These are phyloP conservation scores for Gaeumannomyces tritici DNA, from an alignment of 2,329 filamentous ascomycete genomes.

Conservation along the genomic window DNA sequence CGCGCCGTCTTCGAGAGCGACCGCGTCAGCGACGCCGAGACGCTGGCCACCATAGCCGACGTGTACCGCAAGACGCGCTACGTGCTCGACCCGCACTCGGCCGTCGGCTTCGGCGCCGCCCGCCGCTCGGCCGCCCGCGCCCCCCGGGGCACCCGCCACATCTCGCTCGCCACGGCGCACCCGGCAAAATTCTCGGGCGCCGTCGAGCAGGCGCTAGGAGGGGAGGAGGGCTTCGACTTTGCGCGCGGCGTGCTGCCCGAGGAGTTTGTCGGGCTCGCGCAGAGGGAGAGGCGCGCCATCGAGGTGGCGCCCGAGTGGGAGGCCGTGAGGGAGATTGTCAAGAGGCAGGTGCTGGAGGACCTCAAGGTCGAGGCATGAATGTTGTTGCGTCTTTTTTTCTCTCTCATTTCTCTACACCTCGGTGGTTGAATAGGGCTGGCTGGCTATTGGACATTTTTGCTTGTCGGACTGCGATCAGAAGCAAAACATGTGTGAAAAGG, in stretches of 20 bases:
- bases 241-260: slow-evolving; percentile 62
- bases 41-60: slow-evolving; percentile 53
- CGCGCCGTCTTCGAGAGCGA: slow-evolving; percentile 74
- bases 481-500: not conserved
- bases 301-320: slow-evolving; percentile 63
- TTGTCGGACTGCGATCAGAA: too few species aligned
- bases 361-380: slow-evolving; percentile 19
- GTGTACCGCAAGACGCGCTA: slow-evolving; percentile 47
- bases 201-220: slow-evolving; percentile 68
- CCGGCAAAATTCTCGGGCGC: slow-evolving; percentile 89
- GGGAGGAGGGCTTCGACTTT: slow-evolving; percentile 66
- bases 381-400: not conserved
- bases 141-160: slow-evolving; percentile 50
- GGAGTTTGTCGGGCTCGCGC: slow-evolving; percentile 72
- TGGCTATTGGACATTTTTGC: not conserved
- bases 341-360: slow-evolving; percentile 61
- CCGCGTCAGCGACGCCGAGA: slow-evolving; percentile 56
- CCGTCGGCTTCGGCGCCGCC: slow-evolving; percentile 74
- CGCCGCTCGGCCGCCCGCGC: slow-evolving; percentile 52
- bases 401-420: too few species aligned
- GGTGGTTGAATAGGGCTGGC: too few species aligned
- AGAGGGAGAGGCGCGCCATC: slow-evolving; percentile 65
- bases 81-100: slow-evolving; percentile 86
- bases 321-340: slow-evolving; percentile 65
- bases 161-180: slow-evolving; percentile 87